Evolutionary conservation across 345 rosid species (phyloP).

Genomic region (Eutrema yunnanense): DNA sequence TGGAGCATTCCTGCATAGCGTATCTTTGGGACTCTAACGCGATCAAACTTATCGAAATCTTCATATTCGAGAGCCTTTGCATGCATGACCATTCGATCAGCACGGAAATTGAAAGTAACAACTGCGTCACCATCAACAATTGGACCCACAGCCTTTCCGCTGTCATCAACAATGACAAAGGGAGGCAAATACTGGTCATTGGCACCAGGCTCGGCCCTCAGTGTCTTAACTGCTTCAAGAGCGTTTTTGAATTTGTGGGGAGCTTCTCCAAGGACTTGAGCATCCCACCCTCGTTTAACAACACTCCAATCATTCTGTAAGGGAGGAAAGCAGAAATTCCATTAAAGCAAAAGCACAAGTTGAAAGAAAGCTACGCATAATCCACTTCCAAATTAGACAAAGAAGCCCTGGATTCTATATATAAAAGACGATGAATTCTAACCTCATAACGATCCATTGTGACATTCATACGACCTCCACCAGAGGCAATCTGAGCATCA

Average conservation of each 20-base stretch:
- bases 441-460: conserved; percentile 99
- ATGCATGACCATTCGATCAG: conserved; percentile 92
- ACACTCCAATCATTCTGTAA: conserved; percentile 91
- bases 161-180: conserved; percentile 80
- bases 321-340: not conserved
- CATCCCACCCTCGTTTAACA: conserved; percentile 98
- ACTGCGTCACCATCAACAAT: conserved; percentile 94
- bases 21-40: conserved; percentile 77
- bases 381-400: not conserved
- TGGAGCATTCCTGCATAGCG: conserved; percentile 96
- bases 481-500: conserved; percentile 92
- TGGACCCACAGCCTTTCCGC: conserved; percentile 79
- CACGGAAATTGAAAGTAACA: conserved; percentile 91
- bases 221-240: conserved; percentile 78
- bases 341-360: not conserved
- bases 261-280: conserved; percentile 98
- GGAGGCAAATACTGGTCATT: conserved; percentile 92
- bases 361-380: not conserved
- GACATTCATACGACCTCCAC: conserved; percentile 97
- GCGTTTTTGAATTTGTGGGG: conserved; percentile 78
- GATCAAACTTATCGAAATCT: conserved; percentile 85
- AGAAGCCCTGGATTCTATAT: not conserved
- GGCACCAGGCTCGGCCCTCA: conserved; percentile 59
- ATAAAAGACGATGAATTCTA: not conserved
- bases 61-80: conserved; percentile 92